Base-by-base conservation (phyloP, 306 rosid species). In the Myrica gale region DNA sequence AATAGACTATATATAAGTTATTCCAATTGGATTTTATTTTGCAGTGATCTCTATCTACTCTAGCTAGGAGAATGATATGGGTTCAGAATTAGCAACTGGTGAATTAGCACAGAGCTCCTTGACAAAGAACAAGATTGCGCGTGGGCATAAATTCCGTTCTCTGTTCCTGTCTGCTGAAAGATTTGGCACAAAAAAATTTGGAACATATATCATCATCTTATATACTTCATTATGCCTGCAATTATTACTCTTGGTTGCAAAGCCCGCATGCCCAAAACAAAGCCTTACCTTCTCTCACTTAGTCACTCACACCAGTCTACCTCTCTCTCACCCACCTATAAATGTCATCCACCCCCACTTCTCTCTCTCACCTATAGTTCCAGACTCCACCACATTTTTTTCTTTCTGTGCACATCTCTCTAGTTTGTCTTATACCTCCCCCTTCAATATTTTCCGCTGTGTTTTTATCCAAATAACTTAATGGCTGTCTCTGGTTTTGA, bases 221-320 rank as follows among this genome's bases (percentile, higher is more conserved):
- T 87, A 90, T 94, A 86, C 92, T 91, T 92, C 91, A 90, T 92
- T 84, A 92, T 95, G 97, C 89, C 86, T 87, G 85, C 90, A 89
- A 95, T 95, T 76, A 95, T 95, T 88, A 90, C 84, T 84, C 93
- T 92, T 89, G 97, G 97, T 89, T 92, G 96, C 94, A 88, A 89
- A 88, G 89, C 90, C 93, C 93, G 96, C 97, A 89, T 95, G 97
- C 97, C 88, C 90, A 68, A 73, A 87, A 63, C 86, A 82, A 57
- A 76, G 46, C 70, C 76, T 47, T 56, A 53, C 76, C 44, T 68
- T 58, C 79, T 42, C 84, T 76, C 84, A 39, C 76, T 67, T 71
- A 55, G 72, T 41, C 62, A 26, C 70, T 41, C 62, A 26, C 70
- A 68, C 46, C 56, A 37, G 79, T 74, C 75, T 42, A 50, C 76